Conservation (phyloP, 768 basidiomycete genomes). For the Leccinum fibrillosum region DNA sequence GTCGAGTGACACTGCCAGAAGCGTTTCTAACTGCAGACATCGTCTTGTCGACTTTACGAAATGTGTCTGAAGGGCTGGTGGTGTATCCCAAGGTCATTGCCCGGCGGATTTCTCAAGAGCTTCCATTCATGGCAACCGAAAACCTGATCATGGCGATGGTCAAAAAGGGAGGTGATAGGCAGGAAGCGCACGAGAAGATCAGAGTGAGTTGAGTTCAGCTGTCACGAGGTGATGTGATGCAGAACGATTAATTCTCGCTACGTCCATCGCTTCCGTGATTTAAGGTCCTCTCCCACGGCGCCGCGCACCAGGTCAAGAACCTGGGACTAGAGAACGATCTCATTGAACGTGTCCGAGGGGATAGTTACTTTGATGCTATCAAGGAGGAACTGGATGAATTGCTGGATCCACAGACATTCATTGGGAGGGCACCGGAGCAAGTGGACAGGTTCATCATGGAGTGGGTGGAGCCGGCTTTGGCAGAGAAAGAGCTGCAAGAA, state of each 20-base stretch:
- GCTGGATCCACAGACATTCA: slow-evolving; percentile 84
- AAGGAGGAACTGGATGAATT: slow-evolving; percentile 72
- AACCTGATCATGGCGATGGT: slow-evolving; percentile 99
- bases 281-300: slow-evolving; percentile 91
- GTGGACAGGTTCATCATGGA: slow-evolving; percentile 85
- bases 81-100: slow-evolving; percentile 97
- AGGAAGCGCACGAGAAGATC: slow-evolving; percentile 96
- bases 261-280: slow-evolving; percentile 3
- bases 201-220: slow-evolving; percentile 47
- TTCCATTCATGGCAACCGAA: slow-evolving; percentile 99
- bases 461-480: slow-evolving; percentile 84
- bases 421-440: slow-evolving; percentile 94
- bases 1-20: slow-evolving; percentile 93
- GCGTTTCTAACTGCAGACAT: slow-evolving; percentile 98
- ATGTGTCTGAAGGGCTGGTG: slow-evolving; percentile 98
- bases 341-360: slow-evolving; percentile 77
- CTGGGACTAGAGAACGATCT: slow-evolving; percentile 95
- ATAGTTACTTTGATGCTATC: slow-evolving; percentile 90
- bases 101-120: slow-evolving; percentile 86
- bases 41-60: slow-evolving; percentile 91
- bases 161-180: slow-evolving; percentile 90
- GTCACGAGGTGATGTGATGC: slow-evolving; percentile 15
- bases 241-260: slow-evolving; percentile 6
- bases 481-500: slow-evolving; percentile 49
- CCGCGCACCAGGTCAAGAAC: slow-evolving; percentile 90